Base-by-base conservation (phyloP, 2,329 filamentous ascomycete genomes). In the Calonectria pteridis region DNA sequence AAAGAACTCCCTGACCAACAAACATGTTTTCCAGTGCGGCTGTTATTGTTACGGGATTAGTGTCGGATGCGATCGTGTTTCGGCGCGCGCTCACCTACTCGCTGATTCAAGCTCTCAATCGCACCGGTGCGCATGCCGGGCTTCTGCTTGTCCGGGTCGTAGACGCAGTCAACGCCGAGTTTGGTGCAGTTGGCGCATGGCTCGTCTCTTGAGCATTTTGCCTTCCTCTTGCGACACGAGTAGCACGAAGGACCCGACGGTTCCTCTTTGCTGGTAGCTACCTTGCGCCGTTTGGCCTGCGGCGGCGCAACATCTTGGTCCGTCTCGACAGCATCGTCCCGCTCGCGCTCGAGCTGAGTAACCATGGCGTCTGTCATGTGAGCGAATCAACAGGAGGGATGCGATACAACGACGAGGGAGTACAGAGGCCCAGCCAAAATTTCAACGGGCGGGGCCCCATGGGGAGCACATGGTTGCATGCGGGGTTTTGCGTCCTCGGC, bases 211-310 rank as follows among this genome's bases (percentile, higher is more conserved):
- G 85, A 84, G 77, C 86, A 88, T 53, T 85, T 86, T 20, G 86
- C 84, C 65, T 88, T 87, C 75, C 86, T 87, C 66, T 83, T 85
- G 6, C 86, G 84, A 76, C 86, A 88, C 0, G 84, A 82, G 67
- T 86, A 85, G 59, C 86, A 88, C 28, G 71, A 68, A 26, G 71
- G 71, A 1, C 66, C 71, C 3, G 55, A 50, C 3, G 35, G 7
- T 28, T 73, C 71, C 5, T 73, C 71, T 51, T 50, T 69, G 20
- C 13, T 62, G 20, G 26, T n/a, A 0, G 29, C 26, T 28, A 69
- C 6, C 37, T 49, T 69, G 2, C 71, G 65, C 50, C 40, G 59
- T 29, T 73, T 73, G 28, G 50, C 20, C 35, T 58, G 69, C 23
- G 69, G 62, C n/a, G n/a, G n/a, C n/a, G n/a, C 28, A n/a, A n/a